phyloP scores from a whole-genome alignment of 768 basidiomycete species.

The Mycena amicta region DNA sequence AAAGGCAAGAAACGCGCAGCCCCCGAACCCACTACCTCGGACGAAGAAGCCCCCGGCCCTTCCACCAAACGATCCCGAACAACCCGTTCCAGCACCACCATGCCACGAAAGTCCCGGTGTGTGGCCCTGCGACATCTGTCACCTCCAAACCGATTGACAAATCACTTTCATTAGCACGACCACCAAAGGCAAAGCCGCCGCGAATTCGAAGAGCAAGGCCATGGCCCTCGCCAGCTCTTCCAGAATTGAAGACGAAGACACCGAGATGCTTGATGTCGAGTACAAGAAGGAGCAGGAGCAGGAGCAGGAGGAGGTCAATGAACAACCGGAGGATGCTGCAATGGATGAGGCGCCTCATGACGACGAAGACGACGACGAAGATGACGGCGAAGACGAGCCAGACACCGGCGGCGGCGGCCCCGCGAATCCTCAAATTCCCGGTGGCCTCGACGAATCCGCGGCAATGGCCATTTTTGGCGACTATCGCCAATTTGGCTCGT shows the following conservation, averaged over 20 bases:
- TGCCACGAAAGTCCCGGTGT: conserved; percentile 79
- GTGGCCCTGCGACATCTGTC: conserved; percentile 22
- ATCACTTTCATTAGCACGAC: conserved; percentile 31
- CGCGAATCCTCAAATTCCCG: conserved; percentile 41
- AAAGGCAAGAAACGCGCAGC: conserved; percentile 95
- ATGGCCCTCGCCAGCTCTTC: conserved; percentile 66
- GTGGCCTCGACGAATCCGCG: conserved; percentile 66
- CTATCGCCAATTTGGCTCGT: conserved; percentile 87
- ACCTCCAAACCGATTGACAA: conserved; percentile 9
- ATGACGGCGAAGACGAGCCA: conserved; percentile 33
- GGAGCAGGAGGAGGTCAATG: conserved; percentile 50
- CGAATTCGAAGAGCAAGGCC: conserved; percentile 49
- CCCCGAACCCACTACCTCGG: conserved; percentile 69
- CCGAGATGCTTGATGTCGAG: conserved; percentile 75
- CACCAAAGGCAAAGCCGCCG: conserved; percentile 60
- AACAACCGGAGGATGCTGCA: conserved; percentile 42
- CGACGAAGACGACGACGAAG: conserved; percentile 40
- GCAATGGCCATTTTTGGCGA: conserved; percentile 85
- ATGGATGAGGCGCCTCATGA: conserved; percentile 55
- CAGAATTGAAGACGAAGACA: conserved; percentile 66
- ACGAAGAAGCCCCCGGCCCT: conserved; percentile 56
- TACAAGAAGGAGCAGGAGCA: conserved; percentile 52
- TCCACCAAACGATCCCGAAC: conserved; percentile 67
- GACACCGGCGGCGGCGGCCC: conserved; percentile 33
- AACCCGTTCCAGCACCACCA: conserved; percentile 62